Conservation (phyloP, 2,329 filamentous ascomycete genomes). For the Pestalotiopsis sp. region DNA sequence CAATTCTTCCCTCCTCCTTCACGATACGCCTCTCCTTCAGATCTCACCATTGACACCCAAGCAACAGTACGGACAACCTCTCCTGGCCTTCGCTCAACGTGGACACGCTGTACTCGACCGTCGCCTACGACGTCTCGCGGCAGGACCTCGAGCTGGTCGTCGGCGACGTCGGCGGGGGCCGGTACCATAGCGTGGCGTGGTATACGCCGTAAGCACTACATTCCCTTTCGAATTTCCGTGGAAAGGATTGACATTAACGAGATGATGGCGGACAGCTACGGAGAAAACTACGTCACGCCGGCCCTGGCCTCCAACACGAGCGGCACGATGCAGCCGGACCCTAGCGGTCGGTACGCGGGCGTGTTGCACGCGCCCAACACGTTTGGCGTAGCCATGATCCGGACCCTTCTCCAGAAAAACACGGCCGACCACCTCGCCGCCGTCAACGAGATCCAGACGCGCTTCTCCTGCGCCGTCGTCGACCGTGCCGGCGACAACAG, state of each 20-base stretch:
- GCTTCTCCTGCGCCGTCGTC: background rate
- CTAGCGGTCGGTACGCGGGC: background rate
- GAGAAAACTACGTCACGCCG: background rate
- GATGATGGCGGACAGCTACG: background rate
- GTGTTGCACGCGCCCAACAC: background rate
- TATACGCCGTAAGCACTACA: background rate
- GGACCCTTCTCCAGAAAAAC: background rate
- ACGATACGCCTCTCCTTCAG: background rate
- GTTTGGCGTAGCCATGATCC: background rate
- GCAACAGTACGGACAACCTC: background rate
- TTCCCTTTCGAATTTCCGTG: too few relatives aligned
- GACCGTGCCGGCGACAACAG: background rate
- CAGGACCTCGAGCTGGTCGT: background rate
- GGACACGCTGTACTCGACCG: slow-evolving; percentile 4
- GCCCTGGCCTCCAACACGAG: background rate
- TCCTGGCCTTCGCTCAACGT: background rate
- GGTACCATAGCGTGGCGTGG: background rate
- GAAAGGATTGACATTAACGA: background rate
- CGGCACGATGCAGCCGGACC: background rate
- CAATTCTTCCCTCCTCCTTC: background rate
- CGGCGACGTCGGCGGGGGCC: background rate
- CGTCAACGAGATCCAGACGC: background rate
- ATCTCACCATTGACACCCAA: background rate
- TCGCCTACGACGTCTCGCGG: background rate
- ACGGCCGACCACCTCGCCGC: background rate